Percentiles rank a stretch among this genome's conserved stretches.
Conservation (phyloP, 352 stramenopile species). For the Globisporangium sylvaticum region DNA sequence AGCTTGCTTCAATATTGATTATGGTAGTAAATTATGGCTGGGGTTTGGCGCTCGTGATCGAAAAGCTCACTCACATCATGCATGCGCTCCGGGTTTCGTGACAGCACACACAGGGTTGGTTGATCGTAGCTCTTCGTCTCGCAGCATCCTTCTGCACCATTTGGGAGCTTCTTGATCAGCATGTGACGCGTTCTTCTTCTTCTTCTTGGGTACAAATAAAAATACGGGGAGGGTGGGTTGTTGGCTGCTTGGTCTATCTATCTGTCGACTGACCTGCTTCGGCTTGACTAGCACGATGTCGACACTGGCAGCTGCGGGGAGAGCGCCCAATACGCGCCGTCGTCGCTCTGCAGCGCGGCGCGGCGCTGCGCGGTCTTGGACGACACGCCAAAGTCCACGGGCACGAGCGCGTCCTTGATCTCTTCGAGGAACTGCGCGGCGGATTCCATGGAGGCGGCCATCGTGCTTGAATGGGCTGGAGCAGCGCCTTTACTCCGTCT, state of each 20-base stretch:
- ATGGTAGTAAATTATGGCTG: neutral
- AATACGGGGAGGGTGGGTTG: neutral
- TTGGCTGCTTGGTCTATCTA: neutral
- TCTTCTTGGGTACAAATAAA: slow-evolving; percentile 2
- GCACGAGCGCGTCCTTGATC: too few species aligned
- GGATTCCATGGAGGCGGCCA: too few species aligned
- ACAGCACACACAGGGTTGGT: neutral
- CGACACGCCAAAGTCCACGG: slow-evolving; percentile 6
- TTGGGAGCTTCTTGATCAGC: neutral
- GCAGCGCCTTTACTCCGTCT: too few species aligned
- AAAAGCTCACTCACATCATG: neutral
- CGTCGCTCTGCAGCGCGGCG: slow-evolving; percentile 1
- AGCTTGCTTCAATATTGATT: neutral
- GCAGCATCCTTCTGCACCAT: neutral
- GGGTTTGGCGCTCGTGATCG: neutral
- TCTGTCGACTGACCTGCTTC: neutral
- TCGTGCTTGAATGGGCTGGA: too few species aligned
- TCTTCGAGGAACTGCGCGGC: too few species aligned
- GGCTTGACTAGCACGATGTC: slow-evolving; percentile 1
- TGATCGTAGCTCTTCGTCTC: neutral
- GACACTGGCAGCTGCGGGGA: slow-evolving; percentile 6
- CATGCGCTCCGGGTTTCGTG: neutral
- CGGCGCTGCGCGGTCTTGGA: slow-evolving; percentile 9
- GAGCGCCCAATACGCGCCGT: slow-evolving; percentile 4
- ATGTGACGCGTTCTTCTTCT: neutral